Evolutionary conservation across 164 flowering plant genomes (phyloP), one percentile per base, ranked within the genome.

Genomic region (Dillenia turbinata): DNA sequence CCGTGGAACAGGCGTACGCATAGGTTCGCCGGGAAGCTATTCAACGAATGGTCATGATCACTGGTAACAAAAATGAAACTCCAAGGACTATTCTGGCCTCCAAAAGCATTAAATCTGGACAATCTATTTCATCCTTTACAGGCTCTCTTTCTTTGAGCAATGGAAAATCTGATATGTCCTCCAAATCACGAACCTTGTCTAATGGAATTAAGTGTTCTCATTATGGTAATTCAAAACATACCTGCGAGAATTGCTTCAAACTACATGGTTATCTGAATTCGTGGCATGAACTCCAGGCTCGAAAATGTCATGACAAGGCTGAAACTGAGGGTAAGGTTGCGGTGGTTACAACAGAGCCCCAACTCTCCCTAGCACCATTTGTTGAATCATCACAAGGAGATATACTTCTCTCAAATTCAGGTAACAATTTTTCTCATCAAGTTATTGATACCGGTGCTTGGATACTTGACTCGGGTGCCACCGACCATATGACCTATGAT

Each of bases 191-290:
- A 47, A 19, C 6, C 19, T 2, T 47, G 10, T 26, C 44, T 40
- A 33, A 56, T 54, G 61, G 67, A 13, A 56, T 9, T 15, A 64
- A 56, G 17, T 56, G 60, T 5, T 48, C 67, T 55, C 54, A 64
- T 33, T 64, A 10, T 64, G 61, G 60, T 7, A 45, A 56, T n/a
- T 2, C 50, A 0, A 44, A 52, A 19, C 57, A 62, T 17, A 62
- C 49, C 22, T 22, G 57, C 19, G 65, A 62, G 65, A 62, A 49
- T 6, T 62, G 52, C 22, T 62, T 62, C 57, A 62, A 52, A 47
- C 49, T 52, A 33, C 49, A 53, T 12, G 51, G 58, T 14, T 62
- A 62, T 62, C 65, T 2, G 12, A 51, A 62, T 40, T 62, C 50
- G 65, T 62, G 65, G 51, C 50, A 53, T 13, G 44, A 62, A 16